A percentile compares a stretch with the other conserved stretches of the same genome.
Evolutionary conservation across 345 rosid species (phyloP).

Genomic region (Melaleuca alternifolia): DNA sequence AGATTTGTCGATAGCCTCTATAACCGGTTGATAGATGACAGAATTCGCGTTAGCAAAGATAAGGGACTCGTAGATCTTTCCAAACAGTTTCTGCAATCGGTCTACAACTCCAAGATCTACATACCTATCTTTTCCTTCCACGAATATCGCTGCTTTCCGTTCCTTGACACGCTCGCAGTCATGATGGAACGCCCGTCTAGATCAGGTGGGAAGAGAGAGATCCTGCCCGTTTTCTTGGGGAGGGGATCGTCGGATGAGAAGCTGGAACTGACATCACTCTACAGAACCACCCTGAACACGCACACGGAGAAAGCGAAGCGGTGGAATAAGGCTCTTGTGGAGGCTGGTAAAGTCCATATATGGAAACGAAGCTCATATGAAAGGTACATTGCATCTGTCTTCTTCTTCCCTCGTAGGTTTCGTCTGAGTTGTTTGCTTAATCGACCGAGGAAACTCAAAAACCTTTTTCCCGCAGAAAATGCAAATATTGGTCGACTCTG

Average conservation of each 20-base stretch:
- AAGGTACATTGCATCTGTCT: background rate
- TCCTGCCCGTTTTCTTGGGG: background rate
- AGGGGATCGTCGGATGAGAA: background rate
- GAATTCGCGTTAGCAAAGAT: background rate
- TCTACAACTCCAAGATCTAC: background rate
- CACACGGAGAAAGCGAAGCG: background rate
- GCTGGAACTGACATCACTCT: background rate
- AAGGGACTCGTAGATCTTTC: fast-evolving
- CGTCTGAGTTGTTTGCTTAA: background rate
- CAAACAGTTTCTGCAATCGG: background rate
- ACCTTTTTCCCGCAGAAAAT: background rate
- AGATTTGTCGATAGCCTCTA: fast-evolving
- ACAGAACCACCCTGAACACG: background rate
- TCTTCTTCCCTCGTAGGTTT: background rate
- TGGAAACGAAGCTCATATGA: background rate
- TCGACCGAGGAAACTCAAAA: background rate
- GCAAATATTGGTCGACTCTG: background rate
- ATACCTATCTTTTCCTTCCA: background rate
- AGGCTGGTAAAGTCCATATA: background rate
- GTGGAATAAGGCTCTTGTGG: background rate
- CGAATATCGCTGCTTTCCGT: background rate
- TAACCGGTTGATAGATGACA: background rate
- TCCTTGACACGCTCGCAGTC: background rate
- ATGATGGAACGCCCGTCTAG: background rate
- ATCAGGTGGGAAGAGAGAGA: background rate